A percentile compares a stretch with the other conserved stretches of the same genome.
Evolutionary conservation across 768 basidiomycete genomes (phyloP).

Genomic region (Russula earlei): DNA sequence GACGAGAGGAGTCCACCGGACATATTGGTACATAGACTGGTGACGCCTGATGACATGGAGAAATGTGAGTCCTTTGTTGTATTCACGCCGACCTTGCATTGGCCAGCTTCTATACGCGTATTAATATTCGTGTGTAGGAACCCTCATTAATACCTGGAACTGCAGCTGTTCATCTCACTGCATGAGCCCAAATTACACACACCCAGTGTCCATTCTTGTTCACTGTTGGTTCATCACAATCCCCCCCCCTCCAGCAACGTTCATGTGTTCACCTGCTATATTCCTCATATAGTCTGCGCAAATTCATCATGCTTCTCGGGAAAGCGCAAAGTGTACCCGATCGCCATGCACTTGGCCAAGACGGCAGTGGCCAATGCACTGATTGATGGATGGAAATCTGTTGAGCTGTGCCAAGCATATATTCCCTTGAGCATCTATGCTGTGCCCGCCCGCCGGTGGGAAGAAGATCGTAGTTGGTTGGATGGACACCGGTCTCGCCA

Average conservation of each 20-base stretch:
- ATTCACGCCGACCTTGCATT: neutral
- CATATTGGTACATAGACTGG: constrained; percentile 71
- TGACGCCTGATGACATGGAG: constrained; percentile 71
- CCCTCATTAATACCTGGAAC: constrained; percentile 40
- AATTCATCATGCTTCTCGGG: constrained; percentile 76
- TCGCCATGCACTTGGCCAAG: constrained; percentile 67
- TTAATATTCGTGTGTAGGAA: constrained; percentile 41
- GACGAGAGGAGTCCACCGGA: constrained; percentile 75
- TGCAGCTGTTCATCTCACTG: constrained; percentile 63
- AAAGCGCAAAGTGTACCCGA: constrained; percentile 58
- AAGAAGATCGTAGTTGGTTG: constrained; percentile 85
- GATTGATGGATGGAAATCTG: constrained; percentile 66
- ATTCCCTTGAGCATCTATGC: constrained; percentile 70
- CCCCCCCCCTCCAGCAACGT: neutral
- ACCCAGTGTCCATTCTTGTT: constrained; percentile 83
- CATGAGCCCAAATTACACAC: constrained; percentile 81
- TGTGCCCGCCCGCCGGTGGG: constrained; percentile 69
- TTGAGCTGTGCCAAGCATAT: constrained; percentile 82
- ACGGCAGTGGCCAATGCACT: constrained; percentile 69
- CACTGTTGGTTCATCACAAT: constrained; percentile 62
- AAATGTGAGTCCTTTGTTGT: constrained; percentile 47
- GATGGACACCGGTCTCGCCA: constrained; percentile 85
- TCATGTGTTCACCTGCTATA: neutral
- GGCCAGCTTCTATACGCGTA: constrained; percentile 54
- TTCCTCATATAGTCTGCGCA: constrained; percentile 55